These are phyloP conservation scores for Ambrosia artemisiifolia DNA, from an alignment of 129 eudicot species.

Conservation along the genomic window DNA sequence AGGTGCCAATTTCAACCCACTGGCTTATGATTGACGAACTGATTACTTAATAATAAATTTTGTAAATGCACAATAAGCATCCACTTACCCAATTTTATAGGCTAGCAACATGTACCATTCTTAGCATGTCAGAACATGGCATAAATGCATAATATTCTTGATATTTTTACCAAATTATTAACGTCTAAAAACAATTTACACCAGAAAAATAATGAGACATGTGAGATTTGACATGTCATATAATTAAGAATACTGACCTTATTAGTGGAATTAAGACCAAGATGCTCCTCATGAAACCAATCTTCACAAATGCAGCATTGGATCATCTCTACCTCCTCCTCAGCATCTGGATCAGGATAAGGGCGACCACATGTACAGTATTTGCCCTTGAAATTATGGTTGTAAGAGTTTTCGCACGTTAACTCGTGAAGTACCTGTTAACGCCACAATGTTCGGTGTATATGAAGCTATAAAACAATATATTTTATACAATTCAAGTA, in stretches of 20 bases:
- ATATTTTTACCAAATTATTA: not conserved
- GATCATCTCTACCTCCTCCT: conserved; percentile 87
- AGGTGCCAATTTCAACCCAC: no score
- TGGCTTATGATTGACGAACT: not conserved
- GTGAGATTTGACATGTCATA: not conserved
- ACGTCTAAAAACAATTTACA: not conserved
- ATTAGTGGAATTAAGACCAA: conserved; percentile 55
- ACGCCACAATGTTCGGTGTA: no score
- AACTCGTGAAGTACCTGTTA: no score
- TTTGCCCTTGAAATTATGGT: conserved; percentile 84
- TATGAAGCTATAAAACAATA: no score
- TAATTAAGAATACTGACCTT: conserved; percentile 45
- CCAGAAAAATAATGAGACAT: not conserved
- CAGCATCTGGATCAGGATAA: conserved; percentile 88
- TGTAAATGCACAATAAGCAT: not conserved
- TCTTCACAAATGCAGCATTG: conserved; percentile 96
- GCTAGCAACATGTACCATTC: not conserved
- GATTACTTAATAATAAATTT: not conserved
- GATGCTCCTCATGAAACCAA: conserved; percentile 97
- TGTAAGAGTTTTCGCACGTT: conserved; percentile 76
- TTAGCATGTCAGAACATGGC: not conserved
- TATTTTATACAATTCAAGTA: no score
- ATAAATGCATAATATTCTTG: not conserved
- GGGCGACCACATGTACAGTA: conserved; percentile 92
- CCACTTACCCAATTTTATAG: not conserved